These are phyloP conservation scores for Vitis hybrid DNA, from an alignment of 177 flowering plant genomes.

Conservation along the genomic window DNA sequence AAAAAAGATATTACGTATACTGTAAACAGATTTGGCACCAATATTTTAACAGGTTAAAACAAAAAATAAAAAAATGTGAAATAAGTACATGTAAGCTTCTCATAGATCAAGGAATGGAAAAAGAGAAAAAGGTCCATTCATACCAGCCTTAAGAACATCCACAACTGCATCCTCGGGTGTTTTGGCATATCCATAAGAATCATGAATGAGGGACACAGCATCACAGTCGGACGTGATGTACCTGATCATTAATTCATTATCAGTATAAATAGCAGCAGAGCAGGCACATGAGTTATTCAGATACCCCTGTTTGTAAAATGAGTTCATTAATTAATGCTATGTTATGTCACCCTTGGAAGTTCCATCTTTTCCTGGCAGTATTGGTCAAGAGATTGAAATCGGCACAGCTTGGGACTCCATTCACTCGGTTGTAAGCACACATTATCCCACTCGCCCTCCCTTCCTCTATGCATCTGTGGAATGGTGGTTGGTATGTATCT, in stretches of 20 bases:
- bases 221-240: slow-evolving; percentile 92
- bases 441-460: slow-evolving; percentile 86
- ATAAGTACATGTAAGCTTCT: too few relatives aligned
- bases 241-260: slow-evolving; percentile 33
- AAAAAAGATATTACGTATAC: too few relatives aligned
- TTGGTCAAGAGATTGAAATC: slow-evolving; percentile 63
- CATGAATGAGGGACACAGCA: slow-evolving; percentile 71
- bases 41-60: too few relatives aligned
- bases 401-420: slow-evolving; percentile 88
- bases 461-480: slow-evolving; percentile 66
- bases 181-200: slow-evolving; percentile 61
- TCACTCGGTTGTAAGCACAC: slow-evolving; percentile 94
- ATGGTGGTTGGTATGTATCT: slow-evolving; percentile 94
- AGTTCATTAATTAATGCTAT: too few relatives aligned
- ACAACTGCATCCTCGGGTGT: slow-evolving; percentile 83
- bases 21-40: too few relatives aligned
- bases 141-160: slow-evolving; percentile 86
- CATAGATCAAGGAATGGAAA: not conserved
- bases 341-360: slow-evolving; percentile 65
- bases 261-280: too few relatives aligned
- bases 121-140: not conserved
- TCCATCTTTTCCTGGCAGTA: slow-evolving; percentile 69
- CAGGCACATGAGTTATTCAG: too few relatives aligned
- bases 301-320: too few relatives aligned
- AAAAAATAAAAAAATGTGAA: too few relatives aligned